Evolutionary conservation across 805 yeast genomes (phyloP).

Genomic region (Teunomyces gatunensis): DNA sequence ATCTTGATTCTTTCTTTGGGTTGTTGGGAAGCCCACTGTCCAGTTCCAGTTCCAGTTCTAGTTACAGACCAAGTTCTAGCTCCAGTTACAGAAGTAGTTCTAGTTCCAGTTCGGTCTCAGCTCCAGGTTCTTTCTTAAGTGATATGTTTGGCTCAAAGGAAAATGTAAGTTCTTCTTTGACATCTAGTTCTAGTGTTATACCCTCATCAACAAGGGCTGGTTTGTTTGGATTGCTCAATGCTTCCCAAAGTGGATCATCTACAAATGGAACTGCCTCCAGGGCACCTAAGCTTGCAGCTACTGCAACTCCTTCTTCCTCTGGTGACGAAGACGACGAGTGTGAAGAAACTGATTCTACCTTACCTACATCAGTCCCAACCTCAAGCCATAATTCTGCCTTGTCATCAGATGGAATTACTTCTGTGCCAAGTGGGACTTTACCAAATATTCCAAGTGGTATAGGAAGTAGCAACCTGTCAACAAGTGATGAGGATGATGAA

Average conservation of each 20-base stretch:
- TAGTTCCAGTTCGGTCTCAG: slow-evolving; percentile 5
- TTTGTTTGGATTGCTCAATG: background rate
- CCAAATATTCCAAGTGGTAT: background rate
- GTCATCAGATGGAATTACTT: background rate
- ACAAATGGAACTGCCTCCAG: background rate
- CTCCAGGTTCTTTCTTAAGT: background rate
- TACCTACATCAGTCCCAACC: slow-evolving; percentile 8
- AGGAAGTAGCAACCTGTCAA: slow-evolving; percentile 7
- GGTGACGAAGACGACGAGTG: slow-evolving; percentile 18
- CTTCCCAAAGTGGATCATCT: background rate
- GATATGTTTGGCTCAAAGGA: background rate
- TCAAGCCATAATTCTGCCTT: background rate
- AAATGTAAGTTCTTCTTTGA: background rate
- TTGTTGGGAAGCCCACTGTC: background rate
- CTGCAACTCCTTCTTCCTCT: slow-evolving; percentile 7
- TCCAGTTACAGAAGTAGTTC: background rate
- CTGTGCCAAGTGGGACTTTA: background rate
- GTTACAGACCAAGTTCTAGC: background rate
- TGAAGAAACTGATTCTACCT: slow-evolving; percentile 10
- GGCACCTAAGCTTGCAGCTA: slow-evolving; percentile 3
- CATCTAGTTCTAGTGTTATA: slow-evolving; percentile 1
- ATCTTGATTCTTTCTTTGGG: background rate
- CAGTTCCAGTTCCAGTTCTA: slow-evolving; percentile 9
- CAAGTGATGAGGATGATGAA: slow-evolving; percentile 4
- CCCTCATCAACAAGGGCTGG: slow-evolving; percentile 5